Evolutionary conservation across 2,329 filamentous ascomycete species (phyloP), one percentile per base, ranked within the genome.

Genomic region (Aspergillus sp.): DNA sequence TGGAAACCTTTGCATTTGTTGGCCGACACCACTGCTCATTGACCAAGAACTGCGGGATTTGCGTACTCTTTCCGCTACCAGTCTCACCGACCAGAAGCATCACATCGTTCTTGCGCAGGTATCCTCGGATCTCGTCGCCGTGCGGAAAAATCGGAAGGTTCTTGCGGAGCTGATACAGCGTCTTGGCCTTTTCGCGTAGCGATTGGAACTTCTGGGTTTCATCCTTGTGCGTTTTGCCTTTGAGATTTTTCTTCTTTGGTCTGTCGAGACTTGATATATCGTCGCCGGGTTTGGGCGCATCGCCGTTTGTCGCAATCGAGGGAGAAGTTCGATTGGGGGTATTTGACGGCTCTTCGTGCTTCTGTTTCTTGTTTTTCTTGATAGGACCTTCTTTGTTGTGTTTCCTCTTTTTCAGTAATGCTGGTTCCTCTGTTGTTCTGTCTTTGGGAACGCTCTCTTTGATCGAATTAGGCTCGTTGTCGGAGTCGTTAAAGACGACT

Each of bases 41-140:
- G 43, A 87, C 82, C 7, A 99, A 76, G 57, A 96, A 96, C 65
- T 97, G 94, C 0, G 94, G 93, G 0, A 96, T 86, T 72, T 99
- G 94, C 0, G 94, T 99, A 76, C 89, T 95, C 74, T 99, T 99
- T 67, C 94, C 94, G 13, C 90, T 95, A 68, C 94, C 94, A 0
- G 94, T 99, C 71, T 97, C 93, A 75, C 93, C 93, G 2, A 94
- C 87, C 13, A 99, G 76, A 0, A 99, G 79, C 47, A 99, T 81
- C 1, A 96, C 83, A 63, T 95, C 83, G 56, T 83, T 85, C 32
- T 82, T 74, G 11, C 76, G 76, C 6, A 96, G 73, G 2, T 82
- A 77, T 14, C 77, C 66, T 33, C 84, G 83, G 46, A 96, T 95
- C 22, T 86, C 80, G 32, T 85, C 77, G 45, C 83, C 83, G 58